Evolutionary conservation across 2,329 filamentous ascomycete species (phyloP), one percentile per base, ranked within the genome.

Genomic region (Fusarium mexicanum): DNA sequence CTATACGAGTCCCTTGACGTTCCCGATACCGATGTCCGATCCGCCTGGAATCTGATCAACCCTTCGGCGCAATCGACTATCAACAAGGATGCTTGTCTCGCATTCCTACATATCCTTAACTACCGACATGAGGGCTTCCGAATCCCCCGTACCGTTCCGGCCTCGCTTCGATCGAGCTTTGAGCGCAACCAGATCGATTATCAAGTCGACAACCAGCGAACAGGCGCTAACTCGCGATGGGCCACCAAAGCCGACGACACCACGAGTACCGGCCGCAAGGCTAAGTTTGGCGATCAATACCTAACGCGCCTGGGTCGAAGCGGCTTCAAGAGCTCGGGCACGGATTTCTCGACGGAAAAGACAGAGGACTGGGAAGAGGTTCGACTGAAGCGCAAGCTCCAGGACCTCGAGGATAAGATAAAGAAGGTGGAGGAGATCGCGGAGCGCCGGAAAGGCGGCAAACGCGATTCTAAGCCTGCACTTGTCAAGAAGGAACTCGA

Each of bases 281-380:
- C 95, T 77, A 98, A 98, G 85, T 99, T 99, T 80, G 96, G 96
- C 75, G 96, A 99, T 82, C 94, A 97, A 73, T 99, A 98, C 84
- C 90, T 99, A 65, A 97, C 94, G 70, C 92, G 96, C 18, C 88
- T 99, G 44, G 96, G 96, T 60, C 93, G 95, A 79, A 91, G 92
- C 76, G 92, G 90, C 67, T 96, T 96, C 84, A 92, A 93, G 80
- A 90, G 93, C 14, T 87, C 92, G 46, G 96, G 96, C 33, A 99
- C 96, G 4, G 95, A 99, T 85, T 98, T 98, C 81, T 93, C 91
- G 67, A 88, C 89, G 43, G 93, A 94, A 72, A 94, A 95, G 81
- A 93, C 93, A 69, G 96, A 97, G 79, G 96, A 99, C 81, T 98
- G 96, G 95, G 96, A 99, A 83, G 96, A 98, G 83, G 96, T 98